These are phyloP conservation scores for Bruguiera parviflora DNA, from an alignment of 345 rosid species.

Conservation along the genomic window DNA sequence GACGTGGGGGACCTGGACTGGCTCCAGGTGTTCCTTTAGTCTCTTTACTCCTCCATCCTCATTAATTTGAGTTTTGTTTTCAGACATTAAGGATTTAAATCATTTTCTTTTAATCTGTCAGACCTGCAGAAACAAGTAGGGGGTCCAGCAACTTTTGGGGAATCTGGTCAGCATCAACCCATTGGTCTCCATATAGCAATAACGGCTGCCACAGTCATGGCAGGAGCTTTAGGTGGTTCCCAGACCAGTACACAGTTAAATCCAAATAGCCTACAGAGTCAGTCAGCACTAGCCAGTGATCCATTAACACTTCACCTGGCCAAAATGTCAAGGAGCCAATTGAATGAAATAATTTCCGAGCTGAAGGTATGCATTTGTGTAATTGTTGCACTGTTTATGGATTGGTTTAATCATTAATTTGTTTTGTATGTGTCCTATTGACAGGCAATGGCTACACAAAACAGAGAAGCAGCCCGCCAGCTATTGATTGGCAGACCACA, in stretches of 20 bases:
- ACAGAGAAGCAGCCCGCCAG: conserved; percentile 70
- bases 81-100: neutral
- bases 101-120: conserved; percentile 21
- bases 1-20: conserved; percentile 86
- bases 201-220: conserved; percentile 70
- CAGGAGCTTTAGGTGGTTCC: conserved; percentile 71
- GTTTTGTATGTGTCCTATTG: conserved; percentile 16
- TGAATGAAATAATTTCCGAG: conserved; percentile 68
- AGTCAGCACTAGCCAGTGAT: conserved; percentile 56
- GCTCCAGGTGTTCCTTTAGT: conserved; percentile 57
- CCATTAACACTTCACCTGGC: conserved; percentile 91
- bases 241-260: conserved; percentile 52
- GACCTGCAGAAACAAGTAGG: conserved; percentile 65
- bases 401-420: conserved; percentile 11
- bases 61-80: conserved; percentile 10
- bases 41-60: conserved; percentile 8
- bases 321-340: conserved; percentile 81
- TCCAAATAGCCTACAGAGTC: conserved; percentile 47
- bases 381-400: neutral
- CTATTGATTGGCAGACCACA: conserved; percentile 70
- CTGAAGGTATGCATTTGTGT: conserved; percentile 53
- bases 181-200: conserved; percentile 82
- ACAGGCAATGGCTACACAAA: conserved; percentile 70
- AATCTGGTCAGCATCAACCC: conserved; percentile 57
- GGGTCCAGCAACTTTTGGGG: conserved; percentile 44